A percentile compares a stretch with the other conserved stretches of the same genome.
Conservation (phyloP, 2,329 filamentous ascomycete species). For the Colletotrichum tanaceti region DNA sequence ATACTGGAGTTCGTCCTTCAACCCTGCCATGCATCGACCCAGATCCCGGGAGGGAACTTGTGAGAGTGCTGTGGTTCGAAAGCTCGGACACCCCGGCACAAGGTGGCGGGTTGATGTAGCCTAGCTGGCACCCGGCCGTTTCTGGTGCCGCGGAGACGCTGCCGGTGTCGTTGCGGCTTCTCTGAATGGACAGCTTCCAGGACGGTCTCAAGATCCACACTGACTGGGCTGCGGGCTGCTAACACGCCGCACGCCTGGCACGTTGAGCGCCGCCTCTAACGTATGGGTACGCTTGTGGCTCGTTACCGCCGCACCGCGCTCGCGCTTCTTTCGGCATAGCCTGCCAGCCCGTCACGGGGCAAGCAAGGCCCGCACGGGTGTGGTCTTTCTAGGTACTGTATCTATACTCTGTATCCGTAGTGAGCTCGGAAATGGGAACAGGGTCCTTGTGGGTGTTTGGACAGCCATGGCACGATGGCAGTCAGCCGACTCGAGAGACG, state of each 20-base stretch:
- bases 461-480: conserved; percentile 10
- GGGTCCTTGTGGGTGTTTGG: conserved; percentile 29
- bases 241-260: conserved; percentile 2
- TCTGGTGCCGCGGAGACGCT: conserved; percentile 28
- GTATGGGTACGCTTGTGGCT: neutral
- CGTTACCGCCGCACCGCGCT: conserved; percentile 20
- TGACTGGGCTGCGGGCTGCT: conserved; percentile 1
- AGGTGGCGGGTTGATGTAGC: conserved; percentile 32
- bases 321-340: conserved; percentile 27
- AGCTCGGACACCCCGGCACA: conserved; percentile 22
- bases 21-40: conserved; percentile 18
- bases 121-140: conserved; percentile 22
- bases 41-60: conserved; percentile 35
- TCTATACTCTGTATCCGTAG: neutral
- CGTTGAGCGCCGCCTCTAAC: neutral
- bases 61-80: conserved; percentile 34
- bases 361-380: conserved; percentile 35
- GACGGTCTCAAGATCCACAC: conserved; percentile 27
- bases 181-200: conserved; percentile 21
- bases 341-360: conserved; percentile 28
- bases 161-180: conserved; percentile 10
- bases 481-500: neutral
- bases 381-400: conserved; percentile 23
- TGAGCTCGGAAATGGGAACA: conserved; percentile 28
- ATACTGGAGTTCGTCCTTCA: conserved; percentile 10